A percentile compares a stretch with the other conserved stretches of the same genome.
Conservation (phyloP, 257 asterid species). For the Salvia miltiorrhiza region DNA sequence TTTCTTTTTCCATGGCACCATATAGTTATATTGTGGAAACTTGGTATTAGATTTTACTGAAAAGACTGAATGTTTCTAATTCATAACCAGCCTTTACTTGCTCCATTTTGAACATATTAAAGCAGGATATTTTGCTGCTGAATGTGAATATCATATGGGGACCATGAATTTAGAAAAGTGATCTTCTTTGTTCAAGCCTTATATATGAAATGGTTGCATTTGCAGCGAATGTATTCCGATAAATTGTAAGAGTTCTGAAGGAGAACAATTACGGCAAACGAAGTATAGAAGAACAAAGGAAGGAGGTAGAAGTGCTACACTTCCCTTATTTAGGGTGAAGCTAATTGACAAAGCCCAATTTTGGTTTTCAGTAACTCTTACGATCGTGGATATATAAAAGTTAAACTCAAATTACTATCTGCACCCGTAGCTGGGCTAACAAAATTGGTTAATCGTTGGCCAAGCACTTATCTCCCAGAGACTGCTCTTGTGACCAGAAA, state of each 20-base stretch:
- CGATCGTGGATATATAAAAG: not conserved
- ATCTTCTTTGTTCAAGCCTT: not conserved
- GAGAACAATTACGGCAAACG: not conserved
- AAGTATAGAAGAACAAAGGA: not conserved
- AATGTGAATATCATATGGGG: not conserved
- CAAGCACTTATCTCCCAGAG: slow-evolving; percentile 1
- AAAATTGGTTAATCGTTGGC: not conserved
- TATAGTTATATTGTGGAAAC: not conserved
- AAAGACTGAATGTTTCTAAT: slow-evolving; percentile 11
- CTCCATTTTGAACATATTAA: not conserved
- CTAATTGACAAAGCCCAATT: not conserved
- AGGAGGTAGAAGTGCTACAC: not conserved
- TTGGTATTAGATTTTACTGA: slow-evolving; percentile 1
- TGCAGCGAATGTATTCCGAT: not conserved
- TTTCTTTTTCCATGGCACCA: not conserved
- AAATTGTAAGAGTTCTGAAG: not conserved
- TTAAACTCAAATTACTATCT: slow-evolving; percentile 3
- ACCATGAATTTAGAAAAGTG: not conserved
- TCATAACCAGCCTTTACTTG: not conserved
- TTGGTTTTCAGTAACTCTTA: not conserved
- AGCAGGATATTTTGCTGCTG: not conserved
- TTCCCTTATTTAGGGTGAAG: not conserved
- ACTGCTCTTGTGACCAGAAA: not conserved
- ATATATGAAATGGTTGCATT: not conserved
- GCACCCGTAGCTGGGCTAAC: not conserved